Base-by-base conservation (phyloP, 2,329 filamentous ascomycete genomes). In the Didymellaceae sp. region DNA sequence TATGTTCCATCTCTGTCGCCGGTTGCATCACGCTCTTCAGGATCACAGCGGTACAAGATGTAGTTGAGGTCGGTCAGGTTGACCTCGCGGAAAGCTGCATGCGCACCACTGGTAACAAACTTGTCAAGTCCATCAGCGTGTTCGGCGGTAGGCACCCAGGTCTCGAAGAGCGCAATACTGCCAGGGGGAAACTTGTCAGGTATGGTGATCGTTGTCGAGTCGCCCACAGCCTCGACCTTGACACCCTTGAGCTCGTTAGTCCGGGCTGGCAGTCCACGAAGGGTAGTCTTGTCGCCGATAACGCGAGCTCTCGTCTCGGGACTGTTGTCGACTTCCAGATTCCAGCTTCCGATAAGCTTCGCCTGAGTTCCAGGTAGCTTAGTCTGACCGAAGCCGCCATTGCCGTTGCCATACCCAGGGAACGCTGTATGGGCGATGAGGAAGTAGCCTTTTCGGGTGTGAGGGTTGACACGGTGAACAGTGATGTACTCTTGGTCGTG, bases 401-500 rank as follows among this genome's bases (percentile, higher is more conserved):
- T 92, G 1, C 89, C 89, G 58, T 90, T 89, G 17, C 91, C 89
- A 64, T 92, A 93, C 1, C 91, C 92, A 1, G 92, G 91, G 75
- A 93, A 99, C 1, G 95, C 94, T 4, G 94, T 97, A 65, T 97
- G 94, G 0, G 95, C 93, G 62, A 99, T 92, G 37, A 97, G 78
- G 74, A 97, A 97, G 73, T 96, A 93, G 0, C 94, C 94, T 71
- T 94, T 96, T 51, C 94, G 84, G 1, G 90, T 95, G 68, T 90
- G 86, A 0, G 93, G 94, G 67, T 99, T 92, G 2, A 97, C 91
- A 55, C 95, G 83, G 72, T 99, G 94, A 6, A 99, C 91, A 0
- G 94, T 99, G 66, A 99, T 89, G 69, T 96, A 97, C 72, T 99
- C 89, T 47, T 90, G 89, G 58, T 97, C 92, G 70, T 99, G 94